A percentile compares a stretch with the other conserved stretches of the same genome.
Conservation (phyloP, 2,329 filamentous ascomycete species). For the Didymella exigua region DNA sequence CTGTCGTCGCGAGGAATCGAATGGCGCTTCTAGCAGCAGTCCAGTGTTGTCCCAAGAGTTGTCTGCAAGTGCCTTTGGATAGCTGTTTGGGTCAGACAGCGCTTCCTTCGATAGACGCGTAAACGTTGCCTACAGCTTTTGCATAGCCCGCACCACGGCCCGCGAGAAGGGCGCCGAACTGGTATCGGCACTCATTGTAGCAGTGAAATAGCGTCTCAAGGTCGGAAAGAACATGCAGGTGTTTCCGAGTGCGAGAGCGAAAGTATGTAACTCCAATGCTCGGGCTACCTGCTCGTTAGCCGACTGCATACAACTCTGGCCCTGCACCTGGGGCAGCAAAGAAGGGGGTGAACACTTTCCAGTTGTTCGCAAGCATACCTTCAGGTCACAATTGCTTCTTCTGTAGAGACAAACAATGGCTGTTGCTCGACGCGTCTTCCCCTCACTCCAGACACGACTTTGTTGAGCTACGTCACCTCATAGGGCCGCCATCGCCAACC, state of each 20-base stretch:
- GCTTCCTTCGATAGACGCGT: background rate
- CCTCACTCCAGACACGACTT: background rate
- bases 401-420: background rate
- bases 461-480: slow-evolving; percentile 12
- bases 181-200: slow-evolving; percentile 49
- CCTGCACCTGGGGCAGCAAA: background rate
- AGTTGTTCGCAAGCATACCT: background rate
- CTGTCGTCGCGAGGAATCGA: slow-evolving; percentile 60
- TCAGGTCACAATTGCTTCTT: background rate
- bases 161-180: slow-evolving; percentile 65
- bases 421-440: background rate
- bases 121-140: slow-evolving; percentile 67
- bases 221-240: slow-evolving; percentile 44
- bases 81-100: slow-evolving; percentile 58
- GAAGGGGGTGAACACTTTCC: background rate
- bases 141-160: slow-evolving; percentile 78
- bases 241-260: background rate
- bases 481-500: slow-evolving; percentile 13
- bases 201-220: slow-evolving; percentile 37
- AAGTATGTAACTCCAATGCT: background rate
- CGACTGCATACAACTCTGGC: background rate
- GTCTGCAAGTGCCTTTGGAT: slow-evolving; percentile 87
- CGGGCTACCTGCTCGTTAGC: background rate
- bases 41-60: slow-evolving; percentile 97
- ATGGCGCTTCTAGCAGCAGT: slow-evolving; percentile 71